Evolutionary conservation across 2,329 filamentous ascomycete genomes (phyloP).

Genomic region (Nothopassalora personata): DNA sequence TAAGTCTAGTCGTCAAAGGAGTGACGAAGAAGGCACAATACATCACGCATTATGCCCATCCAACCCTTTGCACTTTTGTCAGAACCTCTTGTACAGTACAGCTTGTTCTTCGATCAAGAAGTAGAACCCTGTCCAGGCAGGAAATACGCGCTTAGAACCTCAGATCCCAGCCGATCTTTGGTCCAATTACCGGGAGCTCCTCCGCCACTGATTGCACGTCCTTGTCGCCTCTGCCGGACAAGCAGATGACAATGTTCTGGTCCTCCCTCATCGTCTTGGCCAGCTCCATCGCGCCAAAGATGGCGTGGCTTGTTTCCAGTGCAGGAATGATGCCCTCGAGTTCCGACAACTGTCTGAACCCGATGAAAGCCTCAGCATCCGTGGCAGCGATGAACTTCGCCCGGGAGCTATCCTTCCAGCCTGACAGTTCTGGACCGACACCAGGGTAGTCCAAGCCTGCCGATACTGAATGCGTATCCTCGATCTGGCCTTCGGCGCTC

Average conservation of each 20-base stretch:
- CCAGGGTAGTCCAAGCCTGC: constrained; percentile 96
- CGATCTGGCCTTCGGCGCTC: constrained; percentile 86
- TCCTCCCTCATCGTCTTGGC: constrained; percentile 88
- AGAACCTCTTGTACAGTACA: neutral
- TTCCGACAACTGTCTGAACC: constrained; percentile 78
- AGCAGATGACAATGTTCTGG: constrained; percentile 86
- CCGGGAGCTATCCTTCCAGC: constrained; percentile 85
- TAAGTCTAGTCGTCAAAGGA: neutral
- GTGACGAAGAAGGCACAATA: neutral
- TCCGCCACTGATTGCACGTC: constrained; percentile 98
- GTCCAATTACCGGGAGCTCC: constrained; percentile 80
- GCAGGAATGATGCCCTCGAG: constrained; percentile 96
- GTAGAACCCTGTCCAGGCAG: neutral
- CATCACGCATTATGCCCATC: neutral
- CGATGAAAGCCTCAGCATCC: constrained; percentile 81
- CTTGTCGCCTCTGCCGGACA: constrained; percentile 93
- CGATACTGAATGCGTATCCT: constrained; percentile 92
- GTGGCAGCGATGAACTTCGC: constrained; percentile 88
- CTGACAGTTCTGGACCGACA: constrained; percentile 84
- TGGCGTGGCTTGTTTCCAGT: constrained; percentile 85
- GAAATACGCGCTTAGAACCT: constrained; percentile 38
- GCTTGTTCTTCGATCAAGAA: neutral
- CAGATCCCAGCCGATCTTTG: constrained; percentile 72
- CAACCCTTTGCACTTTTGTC: neutral
- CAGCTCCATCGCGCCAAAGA: constrained; percentile 81